phyloP scores from a whole-genome alignment of 371 early-diverging fungal species.

The Fennellomyces sp. region DNA sequence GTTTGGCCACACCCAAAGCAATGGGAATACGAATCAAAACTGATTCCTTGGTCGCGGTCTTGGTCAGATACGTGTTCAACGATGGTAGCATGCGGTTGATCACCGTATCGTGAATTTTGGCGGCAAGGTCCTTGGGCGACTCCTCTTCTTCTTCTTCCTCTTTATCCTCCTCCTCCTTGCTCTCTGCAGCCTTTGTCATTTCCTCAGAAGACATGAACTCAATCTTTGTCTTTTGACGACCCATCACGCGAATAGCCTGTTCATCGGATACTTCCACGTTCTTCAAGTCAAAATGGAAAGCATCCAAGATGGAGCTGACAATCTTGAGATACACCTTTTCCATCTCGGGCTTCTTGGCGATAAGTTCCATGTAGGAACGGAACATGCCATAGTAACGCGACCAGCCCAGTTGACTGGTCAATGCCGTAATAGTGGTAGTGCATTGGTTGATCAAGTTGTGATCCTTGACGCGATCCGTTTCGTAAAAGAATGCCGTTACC shows the following conservation, averaged over 20 bases:
- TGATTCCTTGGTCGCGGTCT: conserved; percentile 72
- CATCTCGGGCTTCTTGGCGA: conserved; percentile 66
- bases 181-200: conserved; percentile 31
- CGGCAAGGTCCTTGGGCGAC: conserved; percentile 35
- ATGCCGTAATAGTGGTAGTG: conserved; percentile 70
- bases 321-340: conserved; percentile 82
- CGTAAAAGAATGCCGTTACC: conserved; percentile 83
- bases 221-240: conserved; percentile 44
- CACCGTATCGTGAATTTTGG: conserved; percentile 71
- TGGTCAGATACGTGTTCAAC: conserved; percentile 69
- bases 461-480: conserved; percentile 67
- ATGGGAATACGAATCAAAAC: conserved; percentile 85
- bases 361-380: conserved; percentile 68
- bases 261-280: conserved; percentile 53
- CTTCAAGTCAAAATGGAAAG: conserved; percentile 88
- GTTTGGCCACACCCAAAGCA: conserved; percentile 82
- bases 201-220: conserved; percentile 44
- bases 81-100: conserved; percentile 78
- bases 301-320: conserved; percentile 81
- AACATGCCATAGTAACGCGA: conserved; percentile 77
- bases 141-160: conserved; percentile 38
- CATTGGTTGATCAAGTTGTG: conserved; percentile 83
- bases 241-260: conserved; percentile 39
- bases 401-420: conserved; percentile 80
- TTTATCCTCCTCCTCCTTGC: conserved; percentile 16